Conservation (phyloP, 192 early-diverging fungal species). For the Jimgerdemannia flammicorona region DNA sequence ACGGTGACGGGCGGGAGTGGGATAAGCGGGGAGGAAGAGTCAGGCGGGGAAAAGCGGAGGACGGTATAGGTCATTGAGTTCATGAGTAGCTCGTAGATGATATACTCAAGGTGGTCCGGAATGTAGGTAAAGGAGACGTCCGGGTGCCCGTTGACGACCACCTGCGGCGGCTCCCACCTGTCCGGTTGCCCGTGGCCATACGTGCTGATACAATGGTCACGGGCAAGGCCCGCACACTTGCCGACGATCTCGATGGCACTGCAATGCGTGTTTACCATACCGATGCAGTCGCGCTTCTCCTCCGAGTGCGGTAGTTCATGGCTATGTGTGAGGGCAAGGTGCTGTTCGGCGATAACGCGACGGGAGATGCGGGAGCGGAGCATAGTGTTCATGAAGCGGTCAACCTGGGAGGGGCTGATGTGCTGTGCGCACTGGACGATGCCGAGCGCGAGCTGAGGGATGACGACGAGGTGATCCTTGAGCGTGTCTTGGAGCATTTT, state of each 20-base stretch:
- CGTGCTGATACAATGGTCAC: not conserved
- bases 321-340: conserved; percentile 74
- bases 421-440: conserved; percentile 78
- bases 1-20: conserved; percentile 68
- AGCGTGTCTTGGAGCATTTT: conserved; percentile 67
- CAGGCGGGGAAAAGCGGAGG: conserved; percentile 20
- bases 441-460: conserved; percentile 88
- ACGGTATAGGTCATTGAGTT: conserved; percentile 80
- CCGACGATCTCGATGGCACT: conserved; percentile 45
- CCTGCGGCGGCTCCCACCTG: conserved; percentile 58
- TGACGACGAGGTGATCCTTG: conserved; percentile 79
- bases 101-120: conserved; percentile 94
- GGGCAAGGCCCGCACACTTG: conserved; percentile 19
- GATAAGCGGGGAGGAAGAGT: not conserved
- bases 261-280: conserved; percentile 69
- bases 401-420: conserved; percentile 58
- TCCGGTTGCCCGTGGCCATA: conserved; percentile 2
- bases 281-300: conserved; percentile 51
- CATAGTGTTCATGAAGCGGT: conserved; percentile 90
- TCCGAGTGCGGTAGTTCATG: conserved; percentile 24
- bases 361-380: conserved; percentile 86
- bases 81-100: conserved; percentile 88
- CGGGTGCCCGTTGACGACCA: conserved; percentile 67
- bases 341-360: conserved; percentile 92
- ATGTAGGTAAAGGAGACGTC: conserved; percentile 88